Base-by-base conservation (phyloP, 768 basidiomycete genomes). In the Xerocomus brunneocitrinus region DNA sequence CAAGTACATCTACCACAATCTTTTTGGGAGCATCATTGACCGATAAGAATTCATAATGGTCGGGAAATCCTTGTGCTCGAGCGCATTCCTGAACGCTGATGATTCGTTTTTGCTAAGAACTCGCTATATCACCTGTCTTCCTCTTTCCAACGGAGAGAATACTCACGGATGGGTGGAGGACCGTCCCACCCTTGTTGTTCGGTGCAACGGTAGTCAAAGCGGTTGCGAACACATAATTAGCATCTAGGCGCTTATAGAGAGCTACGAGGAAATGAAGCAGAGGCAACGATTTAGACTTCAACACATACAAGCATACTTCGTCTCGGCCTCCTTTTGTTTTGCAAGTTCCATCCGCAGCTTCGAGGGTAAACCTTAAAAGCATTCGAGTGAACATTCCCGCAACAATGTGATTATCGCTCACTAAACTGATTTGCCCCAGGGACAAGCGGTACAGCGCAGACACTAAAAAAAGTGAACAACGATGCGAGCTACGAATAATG, bases 11-110 rank as follows among this genome's bases (percentile, higher is more conserved):
- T 12, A 70, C 59, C 1, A 81, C 59, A 31, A 74, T 66, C 22
- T 69, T 70, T 4, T 54, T 61, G 0, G 72, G 65, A 4, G 60
- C 53, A 5, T 67, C 62, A 36, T 79, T 74, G 3, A 64, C 70
- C 0, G 84, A 85, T 46, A 75, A 58, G 53, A 91, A 87, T n/a
- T 75, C 56, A 56, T 87, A 89, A 35, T 71, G 40, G 55, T 91
- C 89, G 0, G 87, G 86, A 59, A 91, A 91, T 0, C 89, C 89
- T 70, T 91, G 89, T 0, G 83, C 80, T 24, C 89, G 77, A 16
- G 88, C 87, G 41, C 77, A 79, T 61, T 90, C 88, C 31, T 80
- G 74, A 13, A 89, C 78, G 4, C 75, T 84, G 38, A 88, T 62
- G 25, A 87, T 78, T 7, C 89, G 80, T 58, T 81, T 82, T 85